These are phyloP conservation scores for Clarkia xantiana DNA, from an alignment of 345 rosid species.

Conservation along the genomic window DNA sequence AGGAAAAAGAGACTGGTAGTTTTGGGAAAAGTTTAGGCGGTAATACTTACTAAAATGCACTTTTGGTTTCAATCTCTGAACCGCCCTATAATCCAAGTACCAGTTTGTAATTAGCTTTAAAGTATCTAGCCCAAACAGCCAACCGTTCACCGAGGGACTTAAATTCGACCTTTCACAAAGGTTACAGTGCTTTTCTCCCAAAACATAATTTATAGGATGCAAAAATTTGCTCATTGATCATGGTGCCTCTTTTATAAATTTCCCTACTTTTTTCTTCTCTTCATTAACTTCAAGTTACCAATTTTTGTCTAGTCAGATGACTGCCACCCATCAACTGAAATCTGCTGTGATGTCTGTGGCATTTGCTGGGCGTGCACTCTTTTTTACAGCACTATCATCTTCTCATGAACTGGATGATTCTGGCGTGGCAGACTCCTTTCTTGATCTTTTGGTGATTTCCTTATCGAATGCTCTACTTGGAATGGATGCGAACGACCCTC, in stretches of 20 bases:
- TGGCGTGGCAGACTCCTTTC: conserved; percentile 32
- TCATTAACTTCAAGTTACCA: conserved; percentile 23
- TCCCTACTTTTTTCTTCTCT: conserved; percentile 9
- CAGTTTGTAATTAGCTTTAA: no score
- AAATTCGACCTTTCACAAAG: no score
- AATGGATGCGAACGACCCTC: conserved; percentile 99
- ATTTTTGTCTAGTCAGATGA: conserved; percentile 71
- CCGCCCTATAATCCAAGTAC: no score
- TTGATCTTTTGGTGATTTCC: conserved; percentile 65
- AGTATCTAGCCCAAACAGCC: no score
- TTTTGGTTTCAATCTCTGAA: no score
- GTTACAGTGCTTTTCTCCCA: no score
- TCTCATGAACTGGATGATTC: conserved; percentile 35
- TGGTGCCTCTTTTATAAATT: conserved; percentile 5
- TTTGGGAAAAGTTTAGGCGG: no score
- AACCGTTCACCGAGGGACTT: no score
- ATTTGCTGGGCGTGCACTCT: conserved; percentile 84
- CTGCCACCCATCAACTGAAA: conserved; percentile 99
- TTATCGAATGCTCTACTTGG: conserved; percentile 92
- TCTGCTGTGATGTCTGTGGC: conserved; percentile 95
- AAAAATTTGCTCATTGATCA: not conserved
- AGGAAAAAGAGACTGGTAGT: no score
- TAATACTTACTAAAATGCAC: no score
- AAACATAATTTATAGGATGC: no score
- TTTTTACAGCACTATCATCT: conserved; percentile 51